Percentiles rank a stretch among this genome's conserved stretches.
Evolutionary conservation across 176 grass and related monocot genomes (phyloP).

Genomic region (Rhynchospora pubera): DNA sequence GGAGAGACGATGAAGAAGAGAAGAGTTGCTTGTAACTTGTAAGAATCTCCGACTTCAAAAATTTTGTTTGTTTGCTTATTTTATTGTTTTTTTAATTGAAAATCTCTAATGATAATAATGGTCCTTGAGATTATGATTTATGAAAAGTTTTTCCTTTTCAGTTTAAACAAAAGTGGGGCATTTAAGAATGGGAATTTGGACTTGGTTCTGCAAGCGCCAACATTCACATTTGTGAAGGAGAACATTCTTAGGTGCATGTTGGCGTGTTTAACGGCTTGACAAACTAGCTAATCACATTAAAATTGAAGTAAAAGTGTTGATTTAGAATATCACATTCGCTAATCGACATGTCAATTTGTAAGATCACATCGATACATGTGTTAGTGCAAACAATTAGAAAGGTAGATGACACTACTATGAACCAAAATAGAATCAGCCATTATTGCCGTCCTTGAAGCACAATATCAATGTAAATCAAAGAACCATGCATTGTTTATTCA

Average conservation of each 20-base stretch:
- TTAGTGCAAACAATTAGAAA: not conserved
- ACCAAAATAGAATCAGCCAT: not conserved
- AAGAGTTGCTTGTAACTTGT: not conserved
- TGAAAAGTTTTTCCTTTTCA: too few species aligned
- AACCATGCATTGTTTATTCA: too few species aligned
- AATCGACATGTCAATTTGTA: too few species aligned
- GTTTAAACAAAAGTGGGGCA: too few species aligned
- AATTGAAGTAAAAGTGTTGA: not conserved
- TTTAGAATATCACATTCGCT: too few species aligned
- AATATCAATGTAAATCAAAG: not conserved
- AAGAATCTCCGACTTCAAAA: not conserved
- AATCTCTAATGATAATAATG: not conserved
- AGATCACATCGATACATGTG: not conserved
- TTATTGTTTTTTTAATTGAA: not conserved
- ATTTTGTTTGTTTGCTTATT: too few species aligned
- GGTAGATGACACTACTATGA: not conserved
- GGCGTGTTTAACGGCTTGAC: not conserved
- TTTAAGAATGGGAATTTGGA: too few species aligned
- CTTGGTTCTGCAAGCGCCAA: not conserved
- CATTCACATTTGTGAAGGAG: too few species aligned
- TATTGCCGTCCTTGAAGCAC: not conserved
- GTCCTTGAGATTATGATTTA: not conserved
- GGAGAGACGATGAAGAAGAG: constrained; percentile 6
- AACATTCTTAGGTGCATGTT: not conserved
- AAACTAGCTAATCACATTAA: not conserved